These are phyloP conservation scores for Trametes cingulata DNA, from an alignment of 768 basidiomycete genomes.

Conservation along the genomic window DNA sequence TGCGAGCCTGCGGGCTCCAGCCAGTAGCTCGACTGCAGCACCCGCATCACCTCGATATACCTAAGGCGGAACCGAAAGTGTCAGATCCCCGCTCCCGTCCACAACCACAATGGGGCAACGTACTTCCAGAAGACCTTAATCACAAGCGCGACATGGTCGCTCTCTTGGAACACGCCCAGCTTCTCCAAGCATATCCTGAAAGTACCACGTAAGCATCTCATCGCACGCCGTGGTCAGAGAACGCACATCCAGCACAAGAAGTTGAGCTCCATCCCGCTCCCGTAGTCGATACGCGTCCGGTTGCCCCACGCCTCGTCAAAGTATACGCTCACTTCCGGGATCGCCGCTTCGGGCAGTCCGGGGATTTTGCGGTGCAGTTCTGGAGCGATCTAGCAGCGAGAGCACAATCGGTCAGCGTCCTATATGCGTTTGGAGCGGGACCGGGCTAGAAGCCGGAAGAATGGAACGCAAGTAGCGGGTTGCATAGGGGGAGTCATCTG, in stretches of 20 bases:
- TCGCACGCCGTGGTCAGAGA: too few relatives aligned
- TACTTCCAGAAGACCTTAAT: constrained; percentile 88
- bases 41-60: constrained; percentile 80
- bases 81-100: not conserved
- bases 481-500: too few relatives aligned
- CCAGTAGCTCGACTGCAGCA: constrained; percentile 93
- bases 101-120: constrained; percentile 14
- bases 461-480: too few relatives aligned
- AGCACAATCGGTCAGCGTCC: not conserved
- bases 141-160: constrained; percentile 76
- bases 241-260: constrained; percentile 95
- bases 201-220: too few relatives aligned
- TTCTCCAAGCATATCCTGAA: constrained; percentile 78
- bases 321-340: constrained; percentile 75
- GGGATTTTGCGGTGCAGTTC: constrained; percentile 60
- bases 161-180: constrained; percentile 59
- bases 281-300: constrained; percentile 91
- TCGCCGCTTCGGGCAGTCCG: constrained; percentile 55
- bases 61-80: constrained; percentile 26
- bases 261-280: constrained; percentile 99
- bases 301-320: constrained; percentile 92
- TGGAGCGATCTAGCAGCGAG: constrained; percentile 41
- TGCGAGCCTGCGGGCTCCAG: constrained; percentile 99
- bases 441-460: too few relatives aligned
- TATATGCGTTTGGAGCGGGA: not conserved